Conservation (phyloP, 2,329 filamentous ascomycete genomes). For the Diaporthe citriasiana region DNA sequence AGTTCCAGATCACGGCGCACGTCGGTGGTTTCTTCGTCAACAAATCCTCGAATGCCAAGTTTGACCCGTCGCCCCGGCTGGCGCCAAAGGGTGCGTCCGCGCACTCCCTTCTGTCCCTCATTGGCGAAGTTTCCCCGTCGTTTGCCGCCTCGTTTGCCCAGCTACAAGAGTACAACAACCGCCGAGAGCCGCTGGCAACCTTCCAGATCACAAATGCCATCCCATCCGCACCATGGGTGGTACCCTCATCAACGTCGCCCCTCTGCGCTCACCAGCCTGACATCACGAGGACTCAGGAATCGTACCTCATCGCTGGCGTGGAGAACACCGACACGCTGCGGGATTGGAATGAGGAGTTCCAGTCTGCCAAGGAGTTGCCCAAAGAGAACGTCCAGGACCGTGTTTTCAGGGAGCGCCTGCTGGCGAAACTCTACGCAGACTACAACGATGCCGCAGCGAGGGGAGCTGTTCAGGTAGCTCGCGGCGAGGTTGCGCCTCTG, state of each 20-base stretch:
- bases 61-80: conserved; percentile 87
- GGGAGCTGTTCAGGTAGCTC: conserved; percentile 91
- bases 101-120: conserved; percentile 88
- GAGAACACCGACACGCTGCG: conserved; percentile 95
- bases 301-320: conserved; percentile 88
- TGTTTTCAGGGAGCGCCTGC: conserved; percentile 93
- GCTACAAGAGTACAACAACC: conserved; percentile 87
- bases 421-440: conserved; percentile 96
- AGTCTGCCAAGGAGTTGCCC: conserved; percentile 94
- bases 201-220: conserved; percentile 97
- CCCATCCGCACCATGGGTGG: conserved; percentile 92
- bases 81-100: conserved; percentile 83
- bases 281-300: conserved; percentile 91
- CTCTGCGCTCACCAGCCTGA: conserved; percentile 83
- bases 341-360: conserved; percentile 99
- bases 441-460: conserved; percentile 96
- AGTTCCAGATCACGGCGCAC: conserved; percentile 92
- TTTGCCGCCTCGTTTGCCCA: conserved; percentile 83
- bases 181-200: conserved; percentile 88
- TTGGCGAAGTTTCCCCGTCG: conserved; percentile 84
- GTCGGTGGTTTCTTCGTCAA: conserved; percentile 98
- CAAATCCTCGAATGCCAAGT: conserved; percentile 94
- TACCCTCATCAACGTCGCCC: conserved; percentile 74
- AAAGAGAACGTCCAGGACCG: conserved; percentile 95
- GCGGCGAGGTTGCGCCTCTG: conserved; percentile 91